phyloP scores from a whole-genome alignment of 306 rosid species.

The Begonia peltatifolia region DNA sequence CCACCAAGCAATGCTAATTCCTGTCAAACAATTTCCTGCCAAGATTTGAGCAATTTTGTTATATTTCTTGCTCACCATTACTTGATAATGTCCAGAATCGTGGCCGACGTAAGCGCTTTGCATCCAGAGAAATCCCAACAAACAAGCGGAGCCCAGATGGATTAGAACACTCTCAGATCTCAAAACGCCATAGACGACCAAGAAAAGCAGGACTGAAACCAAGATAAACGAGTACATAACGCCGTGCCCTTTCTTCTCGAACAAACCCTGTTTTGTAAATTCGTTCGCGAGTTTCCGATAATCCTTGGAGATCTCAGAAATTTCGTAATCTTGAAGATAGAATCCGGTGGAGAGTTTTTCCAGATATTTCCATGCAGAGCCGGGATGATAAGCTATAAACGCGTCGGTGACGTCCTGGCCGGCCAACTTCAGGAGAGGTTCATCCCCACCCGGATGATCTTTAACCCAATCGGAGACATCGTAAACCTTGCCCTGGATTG shows the following conservation, averaged over 20 bases:
- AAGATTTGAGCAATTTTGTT: constrained; percentile 20
- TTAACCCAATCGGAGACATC: constrained; percentile 24
- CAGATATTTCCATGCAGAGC: constrained; percentile 22
- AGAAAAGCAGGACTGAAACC: constrained; percentile 6
- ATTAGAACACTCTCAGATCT: constrained; percentile 20
- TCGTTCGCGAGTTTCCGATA: constrained; percentile 12
- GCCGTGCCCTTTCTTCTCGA: constrained; percentile 27
- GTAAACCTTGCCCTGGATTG: constrained; percentile 23
- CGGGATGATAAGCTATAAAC: constrained; percentile 22
- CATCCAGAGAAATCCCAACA: constrained; percentile 25
- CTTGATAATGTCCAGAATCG: constrained; percentile 23
- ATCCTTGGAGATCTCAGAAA: constrained; percentile 22
- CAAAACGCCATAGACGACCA: constrained; percentile 20
- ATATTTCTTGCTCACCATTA: constrained; percentile 11
- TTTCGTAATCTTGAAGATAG: constrained; percentile 13
- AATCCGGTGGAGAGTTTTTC: constrained; percentile 16
- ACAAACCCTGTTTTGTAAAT: constrained; percentile 19
- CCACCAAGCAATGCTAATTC: constrained; percentile 39
- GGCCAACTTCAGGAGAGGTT: constrained; percentile 7
- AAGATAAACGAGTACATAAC: constrained; percentile 6
- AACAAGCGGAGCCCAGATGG: constrained; percentile 13
- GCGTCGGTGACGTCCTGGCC: constrained; percentile 30
- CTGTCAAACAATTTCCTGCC: constrained; percentile 24
- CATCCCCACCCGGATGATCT: constrained; percentile 22
- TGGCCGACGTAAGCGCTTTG: constrained; percentile 24